Evolutionary conservation across 148 eudicot genomes (phyloP), one percentile per base, ranked within the genome.

Genomic region (Amaranthus palmeri): DNA sequence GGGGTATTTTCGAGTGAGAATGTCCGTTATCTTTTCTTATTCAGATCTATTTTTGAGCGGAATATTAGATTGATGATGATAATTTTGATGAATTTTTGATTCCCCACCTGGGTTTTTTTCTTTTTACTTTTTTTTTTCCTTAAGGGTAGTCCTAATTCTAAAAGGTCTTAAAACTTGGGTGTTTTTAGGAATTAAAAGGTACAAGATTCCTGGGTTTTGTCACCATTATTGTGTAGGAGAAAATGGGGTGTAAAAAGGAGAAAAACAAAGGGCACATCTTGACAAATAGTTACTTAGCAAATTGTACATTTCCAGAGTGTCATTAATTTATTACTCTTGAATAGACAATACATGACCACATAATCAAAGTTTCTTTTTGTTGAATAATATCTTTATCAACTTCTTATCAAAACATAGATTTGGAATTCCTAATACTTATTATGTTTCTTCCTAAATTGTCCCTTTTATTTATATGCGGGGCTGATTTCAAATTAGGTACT

Each of bases 161-260:
- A 25, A 74, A 51, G 84, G 76, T 74, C 47, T 65, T 63, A 82
- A 71, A 58, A n/a, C 2, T 73, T 63, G 48, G 65, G 73, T 77
- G 36, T 81, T 44, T 47, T 51, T 55, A 74, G 73, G 46, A 58
- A 49, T 77, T 44, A 80, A 86, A 82, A 80, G 79, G 75, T 71
- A 76, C 86, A 67, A 79, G 80, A 79, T 86, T 86, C 80, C 87
- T 77, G 77, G 78, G 81, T 70, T 72, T 78, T 87, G 84, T 76
- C 83, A 81, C 80, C 77, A 79, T 79, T 79, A 67, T 68, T 74
- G 17, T 65, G 55, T 56, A 47, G 25, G 44, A 72, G 10, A 64
- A 74, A 51, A 69, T 52, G 14, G 48, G 9, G 45, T 55, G 8
- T 72, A 15, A 42, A 72, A 74, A 62, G 36, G 65, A 53, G 68